A percentile compares a stretch with the other conserved stretches of the same genome.
Evolutionary conservation across 352 stramenopile genomes (phyloP).

Genomic region (Globisporangium spinosum): DNA sequence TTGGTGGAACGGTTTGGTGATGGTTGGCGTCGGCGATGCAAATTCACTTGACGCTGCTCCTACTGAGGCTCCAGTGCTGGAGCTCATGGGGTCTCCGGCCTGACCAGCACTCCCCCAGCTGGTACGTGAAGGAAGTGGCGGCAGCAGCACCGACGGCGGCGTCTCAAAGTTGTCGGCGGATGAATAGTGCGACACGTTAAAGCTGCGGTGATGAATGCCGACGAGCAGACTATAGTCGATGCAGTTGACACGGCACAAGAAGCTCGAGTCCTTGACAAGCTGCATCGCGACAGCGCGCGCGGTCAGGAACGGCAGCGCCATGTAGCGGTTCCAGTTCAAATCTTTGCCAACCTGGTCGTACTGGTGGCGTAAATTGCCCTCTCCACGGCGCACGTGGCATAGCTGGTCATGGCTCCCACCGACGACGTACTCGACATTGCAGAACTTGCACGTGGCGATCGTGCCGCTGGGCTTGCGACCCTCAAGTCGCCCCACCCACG

Average conservation of each 20-base stretch:
- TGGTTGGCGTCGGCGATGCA: constrained; percentile 18
- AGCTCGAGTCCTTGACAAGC: constrained; percentile 85
- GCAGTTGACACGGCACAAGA: constrained; percentile 90
- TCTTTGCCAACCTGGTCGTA: constrained; percentile 84
- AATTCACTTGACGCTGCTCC: background rate
- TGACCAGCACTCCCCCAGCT: constrained; percentile 17
- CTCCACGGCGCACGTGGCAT: constrained; percentile 53
- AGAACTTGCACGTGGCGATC: constrained; percentile 71
- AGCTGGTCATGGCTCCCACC: constrained; percentile 66
- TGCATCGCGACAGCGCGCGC: constrained; percentile 64
- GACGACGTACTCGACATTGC: constrained; percentile 57
- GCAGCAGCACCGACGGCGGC: constrained; percentile 13
- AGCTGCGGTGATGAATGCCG: constrained; percentile 90
- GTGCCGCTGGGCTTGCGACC: constrained; percentile 69
- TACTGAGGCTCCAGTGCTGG: constrained; percentile 8
- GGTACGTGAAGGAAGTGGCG: constrained; percentile 3
- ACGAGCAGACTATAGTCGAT: constrained; percentile 96
- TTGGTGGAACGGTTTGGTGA: constrained; percentile 48
- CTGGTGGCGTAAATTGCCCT: constrained; percentile 67
- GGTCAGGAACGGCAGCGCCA: constrained; percentile 54
- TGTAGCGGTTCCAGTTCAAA: constrained; percentile 82
- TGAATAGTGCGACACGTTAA: constrained; percentile 72
- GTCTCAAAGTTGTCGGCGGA: constrained; percentile 48
- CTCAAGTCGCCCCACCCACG: constrained; percentile 77
- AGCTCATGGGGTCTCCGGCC: constrained; percentile 16